Percentiles rank a stretch among this genome's conserved stretches.
Conservation (phyloP, 495 filamentous ascomycete genomes). For the Staphylotrichum tortipilum region DNA sequence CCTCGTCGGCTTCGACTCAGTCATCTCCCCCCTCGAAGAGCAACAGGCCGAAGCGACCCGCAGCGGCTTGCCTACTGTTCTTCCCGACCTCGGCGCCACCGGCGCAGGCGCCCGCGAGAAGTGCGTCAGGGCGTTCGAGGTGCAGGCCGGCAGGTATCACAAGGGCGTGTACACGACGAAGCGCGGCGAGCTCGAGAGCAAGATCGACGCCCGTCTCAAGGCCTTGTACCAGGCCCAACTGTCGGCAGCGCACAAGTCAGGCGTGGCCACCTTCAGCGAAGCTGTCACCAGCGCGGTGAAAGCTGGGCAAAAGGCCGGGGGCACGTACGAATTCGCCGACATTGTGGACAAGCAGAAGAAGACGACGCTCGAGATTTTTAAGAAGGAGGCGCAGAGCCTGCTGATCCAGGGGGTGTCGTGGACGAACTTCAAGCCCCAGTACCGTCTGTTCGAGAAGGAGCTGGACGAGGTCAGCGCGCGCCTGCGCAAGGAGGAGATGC, state of each 20-base stretch:
- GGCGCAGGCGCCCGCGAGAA: conserved; percentile 66
- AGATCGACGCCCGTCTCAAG: conserved; percentile 80
- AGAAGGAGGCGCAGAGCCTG: conserved; percentile 63
- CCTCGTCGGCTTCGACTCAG: conserved; percentile 70
- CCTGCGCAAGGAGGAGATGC: conserved; percentile 89
- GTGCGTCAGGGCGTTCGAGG: conserved; percentile 74
- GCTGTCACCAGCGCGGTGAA: conserved; percentile 72
- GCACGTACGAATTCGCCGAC: conserved; percentile 84
- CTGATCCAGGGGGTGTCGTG: conserved; percentile 69
- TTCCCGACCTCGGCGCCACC: conserved; percentile 66
- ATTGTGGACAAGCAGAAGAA: conserved; percentile 81
- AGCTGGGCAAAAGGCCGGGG: conserved; percentile 80
- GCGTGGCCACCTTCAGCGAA: conserved; percentile 79
- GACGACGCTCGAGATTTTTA: conserved; percentile 64
- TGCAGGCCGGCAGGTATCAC: conserved; percentile 86
- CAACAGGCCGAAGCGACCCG: conserved; percentile 65
- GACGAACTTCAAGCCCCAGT: conserved; percentile 58
- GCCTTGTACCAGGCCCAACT: conserved; percentile 80
- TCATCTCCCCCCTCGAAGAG: conserved; percentile 77
- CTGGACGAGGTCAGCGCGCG: conserved; percentile 75
- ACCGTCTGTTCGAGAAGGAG: conserved; percentile 59
- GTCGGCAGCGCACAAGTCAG: conserved; percentile 75
- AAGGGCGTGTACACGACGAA: conserved; percentile 88
- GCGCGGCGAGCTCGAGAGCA: conserved; percentile 70
- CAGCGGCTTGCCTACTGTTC: conserved; percentile 58